Evolutionary conservation across 176 grass and related monocot species (phyloP), one percentile per base, ranked within the genome.

Genomic region (Bromus sterilis): DNA sequence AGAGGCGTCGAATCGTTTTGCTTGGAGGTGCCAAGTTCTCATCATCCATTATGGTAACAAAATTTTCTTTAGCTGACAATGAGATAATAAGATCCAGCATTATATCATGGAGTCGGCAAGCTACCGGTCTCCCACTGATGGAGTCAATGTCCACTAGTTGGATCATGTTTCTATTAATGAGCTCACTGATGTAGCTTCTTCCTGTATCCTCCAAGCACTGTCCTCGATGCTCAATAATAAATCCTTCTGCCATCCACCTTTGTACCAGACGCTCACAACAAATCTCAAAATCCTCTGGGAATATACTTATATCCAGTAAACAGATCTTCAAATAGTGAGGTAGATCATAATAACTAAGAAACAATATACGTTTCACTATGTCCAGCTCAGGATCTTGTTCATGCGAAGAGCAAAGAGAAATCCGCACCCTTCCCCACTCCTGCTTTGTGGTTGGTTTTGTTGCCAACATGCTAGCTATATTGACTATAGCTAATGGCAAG

Each of bases 41-140:
- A 33, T 12, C 57, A 65, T 28, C 24, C n/a, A 73, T 14, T 80
- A 80, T 65, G 55, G 55, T 74, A 9, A 24, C 76, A 56, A 86
- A 86, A 21, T 86, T 80, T 74, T 86, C 77, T 80, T 86, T 30
- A 65, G 15, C 12, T 25, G 84, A 64, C 30, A 80, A 24, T 21
- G 57, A 86, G 63, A 74, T 74, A 1, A 86, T 61, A 62, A 86
- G 76, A 43, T 86, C 77, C 16, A 74, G 42, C 76, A 86, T 80
- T 43, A 86, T 80, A 64, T 86, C 67, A 86, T 86, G 83, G 7
- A 85, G 41, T 25, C 66, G 56, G 5, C 56, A 79, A 51, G 64
- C 66, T 62, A 23, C 29, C 65, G 33, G 8, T 48, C 56, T 73
- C 7, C 77, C 58, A 66, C 25, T 48, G 11, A 48, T 42, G 6